Evolutionary conservation across 2,329 filamentous ascomycete species (phyloP), one percentile per base, ranked within the genome.

Genomic region (Xylaria sp.): DNA sequence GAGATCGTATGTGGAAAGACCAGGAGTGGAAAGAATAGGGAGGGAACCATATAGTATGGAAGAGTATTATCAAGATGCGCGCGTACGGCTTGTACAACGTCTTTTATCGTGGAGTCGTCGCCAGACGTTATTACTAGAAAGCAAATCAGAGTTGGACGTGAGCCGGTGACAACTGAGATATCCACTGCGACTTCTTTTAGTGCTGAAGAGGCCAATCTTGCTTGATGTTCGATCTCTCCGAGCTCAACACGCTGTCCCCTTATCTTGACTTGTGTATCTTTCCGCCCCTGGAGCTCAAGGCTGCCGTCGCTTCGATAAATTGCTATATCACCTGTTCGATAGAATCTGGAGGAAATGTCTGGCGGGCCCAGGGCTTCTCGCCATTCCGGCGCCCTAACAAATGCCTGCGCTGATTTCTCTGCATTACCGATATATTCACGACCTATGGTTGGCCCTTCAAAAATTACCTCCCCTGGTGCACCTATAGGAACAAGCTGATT

Each of bases 201-300:
- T 35, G 25, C 50, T 55, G 64, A 45, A 46, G 35, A 65, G 25
- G 45, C 55, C 35, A 43, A 31, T 54, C 40, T 56, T 42, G 33
- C 52, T 21, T 54, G 52, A 25, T 64, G 38, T 52, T 65, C 63
- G 7, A 69, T 55, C 49, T 69, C 67, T 19, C 46, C 61, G 11
- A 81, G 74, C 71, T 81, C 86, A 60, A 83, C 74, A 61, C 82
- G 70, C 60, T 78, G 84, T 42, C 86, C 86, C 33, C 79, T 76
- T 15, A 86, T 70, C 69, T 86, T 86, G 35, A 85, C 77, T 70
- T 85, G 83, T 0, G 77, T 78, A 67, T 85, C 83, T 65, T 82
- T 82, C 38, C 83, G 76, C 55, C 82, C 83, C 53, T 81, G 65
- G 49, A 77, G 79, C 1, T 73, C 60, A 6, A 81, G 69, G 11